Evolutionary conservation across 768 basidiomycete genomes (phyloP).

Genomic region (Ramaria rubella): DNA sequence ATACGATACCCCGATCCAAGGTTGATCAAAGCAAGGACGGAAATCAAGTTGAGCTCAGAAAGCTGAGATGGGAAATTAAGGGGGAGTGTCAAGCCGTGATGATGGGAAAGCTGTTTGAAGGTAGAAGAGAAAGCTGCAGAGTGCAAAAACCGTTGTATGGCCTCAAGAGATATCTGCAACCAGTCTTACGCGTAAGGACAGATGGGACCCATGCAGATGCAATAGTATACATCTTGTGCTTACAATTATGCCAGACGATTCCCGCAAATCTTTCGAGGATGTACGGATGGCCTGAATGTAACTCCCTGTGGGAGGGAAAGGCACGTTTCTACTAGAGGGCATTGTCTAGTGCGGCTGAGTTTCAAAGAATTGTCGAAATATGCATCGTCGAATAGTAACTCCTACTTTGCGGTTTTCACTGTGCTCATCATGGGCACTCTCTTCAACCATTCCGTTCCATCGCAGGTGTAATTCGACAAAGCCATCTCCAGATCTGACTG

Average conservation of each 20-base stretch:
- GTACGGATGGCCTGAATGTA: slow-evolving; percentile 48
- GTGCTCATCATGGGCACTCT: neutral
- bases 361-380: neutral
- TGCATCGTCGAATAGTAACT: neutral
- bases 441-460: neutral
- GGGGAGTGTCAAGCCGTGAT: slow-evolving; percentile 71
- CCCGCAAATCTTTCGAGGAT: slow-evolving; percentile 44
- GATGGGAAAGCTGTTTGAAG: slow-evolving; percentile 51
- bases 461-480: slow-evolving; percentile 23
- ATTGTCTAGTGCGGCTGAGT: neutral
- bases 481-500: slow-evolving; percentile 29
- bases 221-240: slow-evolving; percentile 22
- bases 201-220: neutral
- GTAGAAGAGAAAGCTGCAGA: slow-evolving; percentile 59
- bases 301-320: slow-evolving; percentile 40
- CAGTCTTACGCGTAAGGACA: neutral
- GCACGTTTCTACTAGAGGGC: too few relatives aligned
- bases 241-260: slow-evolving; percentile 46
- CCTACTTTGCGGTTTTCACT: neutral
- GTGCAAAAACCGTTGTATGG: slow-evolving; percentile 54
- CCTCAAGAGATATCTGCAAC: slow-evolving; percentile 48
- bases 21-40: slow-evolving; percentile 71
- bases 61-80: slow-evolving; percentile 67
- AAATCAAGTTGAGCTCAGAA: slow-evolving; percentile 78
- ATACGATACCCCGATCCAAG: slow-evolving; percentile 78